Base-by-base conservation (phyloP, 78 protist genomes). In the Goniomonas avonlea region DNA sequence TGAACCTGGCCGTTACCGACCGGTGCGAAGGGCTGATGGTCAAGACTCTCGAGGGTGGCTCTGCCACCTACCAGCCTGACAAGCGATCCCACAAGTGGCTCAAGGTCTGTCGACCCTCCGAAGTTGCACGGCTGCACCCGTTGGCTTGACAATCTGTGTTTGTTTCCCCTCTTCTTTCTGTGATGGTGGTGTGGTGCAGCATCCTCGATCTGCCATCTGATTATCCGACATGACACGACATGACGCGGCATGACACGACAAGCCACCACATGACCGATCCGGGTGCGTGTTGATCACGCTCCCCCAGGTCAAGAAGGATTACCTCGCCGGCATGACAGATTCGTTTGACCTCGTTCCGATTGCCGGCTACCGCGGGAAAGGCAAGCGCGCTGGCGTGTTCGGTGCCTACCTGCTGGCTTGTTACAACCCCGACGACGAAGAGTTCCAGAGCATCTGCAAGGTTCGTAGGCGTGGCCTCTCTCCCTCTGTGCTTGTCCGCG, bases 1-100 rank as follows among this genome's bases (percentile, higher is more conserved):
- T 95, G 23, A 74, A 89, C 31, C 82, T 85, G 21, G 66, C 97
- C 0, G 43, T 92, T 31, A 40, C 76, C 18, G 88, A 35, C 43
- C 75, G 71, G 75, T 94, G 98, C 56, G 99, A 97, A 71, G 99
- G 99, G 9, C 89, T 97, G 32, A 94, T 97, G 98, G 91, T 94
- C 75, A 94, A 95, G 80, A 83, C 96, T 15, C 84, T 91, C 45
- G 70, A 79, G 25, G 74, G 25, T n/a, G 87, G 89, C n/a, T 88
- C 89, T n/a, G 7, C 75, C 21, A 75, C 83, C 31, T 95, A 95
- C 63, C 91, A 88, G 73, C 95, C 95, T 13, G 70, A 82, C 23
- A 65, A 77, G 29, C 82, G 98, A 8, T 89, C 96, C 5, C 73
- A 73, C 81, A 86, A 88, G 39, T 95, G 98, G 98, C 82, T 95